phyloP scores from a whole-genome alignment of 1,284 basidiomycete genomes.

The Boletus subluridellus region DNA sequence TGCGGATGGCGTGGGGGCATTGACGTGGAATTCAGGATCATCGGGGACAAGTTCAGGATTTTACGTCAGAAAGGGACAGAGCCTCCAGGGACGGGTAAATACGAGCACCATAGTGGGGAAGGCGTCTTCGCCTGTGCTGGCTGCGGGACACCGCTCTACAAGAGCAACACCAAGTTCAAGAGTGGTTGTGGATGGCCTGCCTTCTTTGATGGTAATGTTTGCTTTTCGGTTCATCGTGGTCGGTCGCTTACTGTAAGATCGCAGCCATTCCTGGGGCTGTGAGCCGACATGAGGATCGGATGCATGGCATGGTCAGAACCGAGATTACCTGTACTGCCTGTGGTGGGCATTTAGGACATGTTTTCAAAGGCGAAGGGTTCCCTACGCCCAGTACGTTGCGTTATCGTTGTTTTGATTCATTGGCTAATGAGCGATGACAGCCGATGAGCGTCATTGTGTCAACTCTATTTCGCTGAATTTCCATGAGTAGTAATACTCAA shows the following conservation, averaged over 20 bases:
- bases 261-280: conserved; percentile 88
- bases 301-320: conserved; percentile 56
- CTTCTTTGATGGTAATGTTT: conserved; percentile 77
- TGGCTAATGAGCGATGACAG: conserved; percentile 36
- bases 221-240: not conserved
- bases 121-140: conserved; percentile 76
- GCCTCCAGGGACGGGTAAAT: conserved; percentile 69
- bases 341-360: conserved; percentile 89
- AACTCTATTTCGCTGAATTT: conserved; percentile 88
- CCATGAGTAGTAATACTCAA: conserved; percentile 37
- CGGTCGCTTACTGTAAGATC: conserved; percentile 9
- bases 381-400: conserved; percentile 60
- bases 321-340: conserved; percentile 84
- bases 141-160: conserved; percentile 74
- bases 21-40: not conserved
- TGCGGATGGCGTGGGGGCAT: not conserved
- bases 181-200: conserved; percentile 98
- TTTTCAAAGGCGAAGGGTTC: conserved; percentile 89
- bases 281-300: conserved; percentile 60
- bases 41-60: conserved; percentile 74
- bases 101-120: conserved; percentile 62
- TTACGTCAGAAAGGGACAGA: conserved; percentile 89
- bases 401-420: conserved; percentile 19
- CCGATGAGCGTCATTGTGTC: conserved; percentile 85
- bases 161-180: conserved; percentile 87